Evolutionary conservation across 768 basidiomycete genomes (phyloP).

Genomic region (Daedaleopsis sinensis): DNA sequence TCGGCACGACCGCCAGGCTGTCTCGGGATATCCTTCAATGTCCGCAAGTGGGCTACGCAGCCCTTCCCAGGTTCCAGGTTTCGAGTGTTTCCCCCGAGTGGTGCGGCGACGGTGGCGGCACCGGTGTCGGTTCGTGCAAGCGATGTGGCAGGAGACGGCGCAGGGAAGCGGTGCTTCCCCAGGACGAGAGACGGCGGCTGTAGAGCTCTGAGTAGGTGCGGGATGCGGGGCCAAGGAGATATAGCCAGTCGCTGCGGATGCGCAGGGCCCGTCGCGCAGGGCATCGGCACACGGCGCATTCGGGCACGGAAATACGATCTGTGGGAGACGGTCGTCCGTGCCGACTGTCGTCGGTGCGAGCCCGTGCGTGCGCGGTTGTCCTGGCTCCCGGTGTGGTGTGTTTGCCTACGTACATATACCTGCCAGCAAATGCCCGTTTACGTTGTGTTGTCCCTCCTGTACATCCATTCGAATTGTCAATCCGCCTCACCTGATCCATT

Average conservation of each 20-base stretch:
- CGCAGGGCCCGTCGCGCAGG: neutral
- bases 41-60: constrained; percentile 1
- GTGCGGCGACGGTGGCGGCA: constrained; percentile 19
- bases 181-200: constrained; percentile 25
- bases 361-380: neutral
- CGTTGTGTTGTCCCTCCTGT: constrained; percentile 30
- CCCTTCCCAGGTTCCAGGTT: constrained; percentile 7
- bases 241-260: neutral
- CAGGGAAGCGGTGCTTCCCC: constrained; percentile 45
- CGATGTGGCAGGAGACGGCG: constrained; percentile 30
- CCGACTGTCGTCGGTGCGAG: constrained; percentile 4
- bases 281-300: neutral
- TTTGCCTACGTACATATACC: neutral
- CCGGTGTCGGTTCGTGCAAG: constrained; percentile 28
- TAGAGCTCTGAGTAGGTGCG: constrained; percentile 14
- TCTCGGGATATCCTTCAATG: constrained; percentile 9
- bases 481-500: neutral
- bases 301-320: neutral
- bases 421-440: constrained; percentile 24
- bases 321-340: constrained; percentile 10
- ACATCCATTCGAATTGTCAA: constrained; percentile 16
- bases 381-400: neutral
- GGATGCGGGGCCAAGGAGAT: constrained; percentile 11
- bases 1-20: constrained; percentile 6
- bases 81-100: constrained; percentile 1